Base-by-base conservation (phyloP, 371 early-diverging fungal genomes). In the Sporodiniella umbellata region DNA sequence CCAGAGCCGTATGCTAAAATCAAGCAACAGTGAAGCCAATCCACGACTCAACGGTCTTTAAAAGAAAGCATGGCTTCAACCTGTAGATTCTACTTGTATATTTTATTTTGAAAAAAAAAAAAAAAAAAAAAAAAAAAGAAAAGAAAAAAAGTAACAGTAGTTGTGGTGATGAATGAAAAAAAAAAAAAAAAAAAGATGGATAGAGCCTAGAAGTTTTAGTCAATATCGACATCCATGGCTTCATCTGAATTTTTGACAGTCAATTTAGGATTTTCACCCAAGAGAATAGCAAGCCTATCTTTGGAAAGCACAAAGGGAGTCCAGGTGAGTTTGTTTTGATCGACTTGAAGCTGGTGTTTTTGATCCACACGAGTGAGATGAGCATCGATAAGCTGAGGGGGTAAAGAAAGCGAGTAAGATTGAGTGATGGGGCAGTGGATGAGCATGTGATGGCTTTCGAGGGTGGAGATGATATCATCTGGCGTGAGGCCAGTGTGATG, bases 401-500 rank as follows among this genome's bases (percentile, higher is more conserved):
- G 58, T 14, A 81, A 45, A 30, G 48, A 37, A 7, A 76, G 22
- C 8, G 52, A 45, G 42, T 72, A 71, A 8, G 38, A 21, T 10
- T 56, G 38, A 7, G 54, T 54, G 4, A 17, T 19, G 25, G 45
- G 33, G 31, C 56, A 48, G 25, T 47, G 42, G n/a, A 28, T 40
- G 19, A 84, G 54, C 78, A 84, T 79, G 31, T 64, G 54, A 40
- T 77, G 82, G 5, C 70, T 71, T 53, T 86, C 75, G 11, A 91
- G 60, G 0, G 89, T 86, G 5, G 86, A 79, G 8, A 89, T 76
- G 28, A 90, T 72, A 60, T 92, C 92, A 43, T 91, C 86, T 19
- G 71, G 57, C 0, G 87, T 85, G 69, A 92, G 78, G 8, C 83
- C 77, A 1, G 90, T 88, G 33, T 60, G 51, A 24, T 60, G 43